Evolutionary conservation across 768 basidiomycete genomes (phyloP), one percentile per base, ranked within the genome.

Genomic region (Tylopilus balloui): DNA sequence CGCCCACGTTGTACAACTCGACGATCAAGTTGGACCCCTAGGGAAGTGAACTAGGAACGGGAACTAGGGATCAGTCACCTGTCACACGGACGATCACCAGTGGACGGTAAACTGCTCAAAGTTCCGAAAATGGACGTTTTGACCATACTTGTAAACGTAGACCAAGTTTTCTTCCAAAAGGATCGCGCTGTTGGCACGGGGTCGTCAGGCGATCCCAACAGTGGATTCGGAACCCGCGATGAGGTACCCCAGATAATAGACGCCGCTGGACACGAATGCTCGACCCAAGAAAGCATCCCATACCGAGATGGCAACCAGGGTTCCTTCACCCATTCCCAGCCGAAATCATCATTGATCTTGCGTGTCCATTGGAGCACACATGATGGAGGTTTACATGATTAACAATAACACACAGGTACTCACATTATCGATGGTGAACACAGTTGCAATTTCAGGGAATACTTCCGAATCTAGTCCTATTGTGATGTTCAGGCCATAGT

Each of bases 291-390:
- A 10, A 24, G 45, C 29, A 39, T 38, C 0, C 17, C 29, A 5
- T 13, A 14, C 34, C 5, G 5, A 32, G 23, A 51, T 25, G 24
- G 37, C 8, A 42, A 48, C 24, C 17, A 9, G 24, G 4, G 27
- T 20, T 21, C 19, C 4, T 47, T 21, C 49, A 79, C 77, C 79
- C 78, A 81, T 61, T 82, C 79, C 79, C 79, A 83, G 1, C 81
- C 80, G 51, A 80, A 82, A 57, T 83, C 79, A 3, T 72, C 74
- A 27, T 73, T 67, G 3, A 71, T 68, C 58, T 83, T 80, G 1
- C 79, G 72, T 23, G 79, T 67, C 63, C 70, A 80, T 24, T 71
- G 67, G 42, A 73, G 73, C 29, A 75, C 69, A 12, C 8, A 25
- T 68, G 12, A 17, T 13, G 28, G 37, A 39, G 40, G 17, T 21